A percentile compares a stretch with the other conserved stretches of the same genome.
These are phyloP conservation scores for Fusarium coicis DNA, from an alignment of 2,329 filamentous ascomycete genomes.

Conservation along the genomic window DNA sequence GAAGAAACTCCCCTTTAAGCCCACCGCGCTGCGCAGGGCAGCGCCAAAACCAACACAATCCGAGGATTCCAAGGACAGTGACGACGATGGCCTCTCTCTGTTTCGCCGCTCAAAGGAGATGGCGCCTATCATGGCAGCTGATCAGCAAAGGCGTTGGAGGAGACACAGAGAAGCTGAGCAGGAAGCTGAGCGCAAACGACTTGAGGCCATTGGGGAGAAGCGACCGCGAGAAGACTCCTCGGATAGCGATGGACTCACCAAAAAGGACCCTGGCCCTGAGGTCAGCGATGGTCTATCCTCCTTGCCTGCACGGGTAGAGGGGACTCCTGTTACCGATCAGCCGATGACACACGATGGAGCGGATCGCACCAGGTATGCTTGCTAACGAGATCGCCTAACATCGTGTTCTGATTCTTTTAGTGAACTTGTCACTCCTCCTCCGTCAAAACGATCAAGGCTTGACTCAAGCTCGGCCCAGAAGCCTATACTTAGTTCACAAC, in stretches of 20 bases:
- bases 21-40: constrained; percentile 55
- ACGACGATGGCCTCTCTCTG: constrained; percentile 55
- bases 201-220: constrained; percentile 32
- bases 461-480: constrained; percentile 37
- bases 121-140: constrained; percentile 57
- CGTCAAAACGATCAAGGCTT: constrained; percentile 52
- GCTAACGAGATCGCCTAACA: not conserved
- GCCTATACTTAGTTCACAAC: constrained; percentile 23
- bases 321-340: constrained; percentile 19
- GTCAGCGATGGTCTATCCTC: not conserved
- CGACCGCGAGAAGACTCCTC: constrained; percentile 34
- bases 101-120: constrained; percentile 64
- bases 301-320: not conserved
- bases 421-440: constrained; percentile 51
- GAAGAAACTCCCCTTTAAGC: constrained; percentile 62
- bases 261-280: not conserved
- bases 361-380: constrained; percentile 38
- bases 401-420: constrained; percentile 39
- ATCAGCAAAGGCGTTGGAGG: constrained; percentile 49
- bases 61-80: constrained; percentile 33
- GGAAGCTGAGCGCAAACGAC: constrained; percentile 31
- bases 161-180: constrained; percentile 39
- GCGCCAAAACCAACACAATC: constrained; percentile 40
- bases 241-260: constrained; percentile 5
- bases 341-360: constrained; percentile 14